Base-by-base conservation (phyloP, 2,329 filamentous ascomycete genomes). In the Fusarium chaquense region DNA sequence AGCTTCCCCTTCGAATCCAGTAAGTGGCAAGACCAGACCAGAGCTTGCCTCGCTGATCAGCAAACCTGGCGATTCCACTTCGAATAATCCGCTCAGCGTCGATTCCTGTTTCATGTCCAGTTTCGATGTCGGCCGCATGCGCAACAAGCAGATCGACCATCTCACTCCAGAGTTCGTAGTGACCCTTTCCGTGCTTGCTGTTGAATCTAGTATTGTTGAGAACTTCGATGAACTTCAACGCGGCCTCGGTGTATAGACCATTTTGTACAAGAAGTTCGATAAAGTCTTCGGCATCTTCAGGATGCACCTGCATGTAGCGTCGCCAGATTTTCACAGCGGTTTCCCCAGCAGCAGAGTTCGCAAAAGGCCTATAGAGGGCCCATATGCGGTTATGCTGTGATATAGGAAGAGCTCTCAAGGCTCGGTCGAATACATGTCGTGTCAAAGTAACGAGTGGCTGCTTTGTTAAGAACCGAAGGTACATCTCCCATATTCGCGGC, bases 401-500 rank as follows among this genome's bases (percentile, higher is more conserved):
- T 66, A 98, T 89, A 3, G 97, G 96, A 41, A 99, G 85, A 8
- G 97, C 95, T 68, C 95, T 90, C 46, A 99, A 86, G 15, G 96
- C 94, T 62, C 94, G 90, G 81, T 99, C 95, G 81, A 99, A 99
- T 1, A 93, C 93, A 70, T 90, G 90, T 62, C 96, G 89, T 28
- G 93, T 97, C 60, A 90, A 86, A 10, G 95, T 98, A 65, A 99
- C 90, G 56, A 97, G 84, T n/a, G 96, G 96, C 79, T 99, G 96
- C 76, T 92, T 89, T 77, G 95, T 89, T 61, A 99, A 85, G 77
- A 99, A 98, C 50, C 87, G 87, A 67, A 99, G 89, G 78, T 98
- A 99, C 90, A 98, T 93, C 79, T 98, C 94, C 97, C 96, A 99
- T 77, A 99, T 96, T 72, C 90, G 89, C 26, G 97, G 96, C 96